Evolutionary conservation across 148 eudicot species (phyloP).

Genomic region (Fagopyrum esculentum): DNA sequence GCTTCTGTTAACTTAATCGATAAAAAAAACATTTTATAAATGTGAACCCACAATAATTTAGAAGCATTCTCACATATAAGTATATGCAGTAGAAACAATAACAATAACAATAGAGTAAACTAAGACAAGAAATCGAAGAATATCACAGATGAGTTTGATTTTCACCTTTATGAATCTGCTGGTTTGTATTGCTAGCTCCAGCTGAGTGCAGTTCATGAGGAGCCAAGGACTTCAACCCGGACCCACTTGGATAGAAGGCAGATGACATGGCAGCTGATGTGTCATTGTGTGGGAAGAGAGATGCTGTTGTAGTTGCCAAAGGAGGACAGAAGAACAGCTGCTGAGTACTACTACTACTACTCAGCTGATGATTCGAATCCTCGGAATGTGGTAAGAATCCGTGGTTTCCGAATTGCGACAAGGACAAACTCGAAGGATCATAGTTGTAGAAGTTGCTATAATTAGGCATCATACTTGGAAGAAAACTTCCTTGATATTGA

Average conservation of each 20-base stretch:
- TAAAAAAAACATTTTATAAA: not conserved
- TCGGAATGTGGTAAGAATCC: constrained; percentile 11
- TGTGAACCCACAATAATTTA: not conserved
- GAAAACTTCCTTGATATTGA: constrained; percentile 12
- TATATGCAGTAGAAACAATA: not conserved
- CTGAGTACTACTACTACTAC: constrained; percentile 14
- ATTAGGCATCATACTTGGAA: constrained; percentile 26
- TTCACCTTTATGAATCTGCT: not conserved
- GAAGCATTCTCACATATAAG: not conserved
- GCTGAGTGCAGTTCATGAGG: not conserved
- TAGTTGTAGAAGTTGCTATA: constrained; percentile 31
- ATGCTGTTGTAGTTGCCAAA: constrained; percentile 19
- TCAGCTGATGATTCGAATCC: constrained; percentile 23
- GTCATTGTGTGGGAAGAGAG: constrained; percentile 22
- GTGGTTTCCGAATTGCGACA: constrained; percentile 42
- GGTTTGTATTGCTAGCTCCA: not conserved
- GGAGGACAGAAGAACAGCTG: constrained; percentile 35
- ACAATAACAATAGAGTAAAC: not conserved
- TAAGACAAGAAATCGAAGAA: not conserved
- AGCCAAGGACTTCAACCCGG: constrained; percentile 22
- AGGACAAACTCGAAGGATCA: constrained; percentile 52
- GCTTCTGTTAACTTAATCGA: no score
- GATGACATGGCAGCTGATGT: constrained; percentile 22
- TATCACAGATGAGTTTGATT: not conserved
- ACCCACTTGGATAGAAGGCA: constrained; percentile 22